These are phyloP conservation scores for Euphrasia confusa DNA, from an alignment of 257 asterid species.

Conservation along the genomic window DNA sequence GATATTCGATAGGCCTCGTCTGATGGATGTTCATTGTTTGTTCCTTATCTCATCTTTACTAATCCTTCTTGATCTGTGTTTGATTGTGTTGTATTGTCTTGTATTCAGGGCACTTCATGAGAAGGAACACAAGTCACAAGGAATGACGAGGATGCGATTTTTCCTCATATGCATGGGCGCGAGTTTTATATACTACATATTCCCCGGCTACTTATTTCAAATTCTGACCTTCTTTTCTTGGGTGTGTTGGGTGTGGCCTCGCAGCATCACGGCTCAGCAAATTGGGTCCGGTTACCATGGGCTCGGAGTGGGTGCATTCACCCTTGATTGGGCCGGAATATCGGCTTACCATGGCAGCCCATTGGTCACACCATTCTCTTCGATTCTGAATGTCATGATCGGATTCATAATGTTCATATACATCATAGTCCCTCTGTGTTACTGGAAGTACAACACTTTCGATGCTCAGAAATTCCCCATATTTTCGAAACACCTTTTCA, in stretches of 20 bases:
- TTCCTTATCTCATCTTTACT: no score
- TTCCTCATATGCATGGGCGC: conserved; percentile 69
- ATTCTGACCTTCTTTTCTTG: conserved; percentile 93
- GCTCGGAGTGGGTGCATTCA: conserved; percentile 96
- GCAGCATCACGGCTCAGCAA: conserved; percentile 90
- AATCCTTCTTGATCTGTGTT: no score
- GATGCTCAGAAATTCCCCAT: conserved; percentile 92
- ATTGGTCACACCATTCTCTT: conserved; percentile 75
- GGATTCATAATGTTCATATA: conserved; percentile 92
- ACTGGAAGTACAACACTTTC: conserved; percentile 91
- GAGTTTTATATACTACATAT: conserved; percentile 71
- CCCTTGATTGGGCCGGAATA: conserved; percentile 99
- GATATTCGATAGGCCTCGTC: no score
- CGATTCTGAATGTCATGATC: conserved; percentile 68
- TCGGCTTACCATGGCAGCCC: conserved; percentile 99
- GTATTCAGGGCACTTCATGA: conserved; percentile 94
- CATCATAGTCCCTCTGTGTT: conserved; percentile 82
- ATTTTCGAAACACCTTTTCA: conserved; percentile 76
- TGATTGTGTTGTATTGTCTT: neutral
- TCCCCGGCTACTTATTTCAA: conserved; percentile 88
- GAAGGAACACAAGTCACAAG: conserved; percentile 57
- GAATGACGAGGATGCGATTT: conserved; percentile 79
- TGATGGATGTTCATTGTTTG: no score
- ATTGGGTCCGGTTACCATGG: conserved; percentile 95
- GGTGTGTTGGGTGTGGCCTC: conserved; percentile 98